Conservation (phyloP, 257 asterid genomes). For the Schizonepeta tenuifolia region DNA sequence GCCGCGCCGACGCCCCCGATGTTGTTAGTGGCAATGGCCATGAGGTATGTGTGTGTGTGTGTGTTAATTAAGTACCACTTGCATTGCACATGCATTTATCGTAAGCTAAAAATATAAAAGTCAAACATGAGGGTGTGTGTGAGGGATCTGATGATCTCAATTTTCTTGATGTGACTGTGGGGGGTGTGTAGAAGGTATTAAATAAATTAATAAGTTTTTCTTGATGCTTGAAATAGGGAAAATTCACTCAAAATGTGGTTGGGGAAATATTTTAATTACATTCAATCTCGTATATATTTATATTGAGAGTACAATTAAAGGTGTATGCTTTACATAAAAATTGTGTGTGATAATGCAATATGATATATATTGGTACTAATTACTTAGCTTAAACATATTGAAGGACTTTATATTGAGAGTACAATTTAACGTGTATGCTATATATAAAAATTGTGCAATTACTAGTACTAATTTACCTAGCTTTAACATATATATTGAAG, state of each 20-base stretch:
- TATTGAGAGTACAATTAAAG: background rate
- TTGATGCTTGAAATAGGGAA: constrained; percentile 12
- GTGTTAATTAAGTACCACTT: background rate
- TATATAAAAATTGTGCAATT: no score
- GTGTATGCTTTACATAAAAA: no score
- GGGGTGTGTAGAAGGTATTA: background rate
- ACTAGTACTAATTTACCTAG: no score
- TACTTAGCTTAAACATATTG: no score
- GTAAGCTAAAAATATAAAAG: background rate
- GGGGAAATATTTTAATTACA: background rate
- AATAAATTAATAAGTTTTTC: background rate
- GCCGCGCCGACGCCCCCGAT: constrained; percentile 71
- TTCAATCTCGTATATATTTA: background rate
- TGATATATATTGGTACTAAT: no score
- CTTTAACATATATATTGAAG: no score
- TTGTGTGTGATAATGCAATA: no score
- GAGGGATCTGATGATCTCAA: background rate
- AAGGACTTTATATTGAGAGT: no score
- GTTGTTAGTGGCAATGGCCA: constrained; percentile 85
- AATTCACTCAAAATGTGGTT: background rate
- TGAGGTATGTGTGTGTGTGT: constrained; percentile 55
- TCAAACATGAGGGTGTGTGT: constrained; percentile 23
- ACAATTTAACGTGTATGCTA: no score
- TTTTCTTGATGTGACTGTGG: constrained; percentile 4
- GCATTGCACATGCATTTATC: constrained; percentile 21